Percentiles rank a stretch among this genome's conserved stretches.
phyloP scores from a whole-genome alignment of 495 filamentous ascomycete species.

The Aspergillus homomorphus region DNA sequence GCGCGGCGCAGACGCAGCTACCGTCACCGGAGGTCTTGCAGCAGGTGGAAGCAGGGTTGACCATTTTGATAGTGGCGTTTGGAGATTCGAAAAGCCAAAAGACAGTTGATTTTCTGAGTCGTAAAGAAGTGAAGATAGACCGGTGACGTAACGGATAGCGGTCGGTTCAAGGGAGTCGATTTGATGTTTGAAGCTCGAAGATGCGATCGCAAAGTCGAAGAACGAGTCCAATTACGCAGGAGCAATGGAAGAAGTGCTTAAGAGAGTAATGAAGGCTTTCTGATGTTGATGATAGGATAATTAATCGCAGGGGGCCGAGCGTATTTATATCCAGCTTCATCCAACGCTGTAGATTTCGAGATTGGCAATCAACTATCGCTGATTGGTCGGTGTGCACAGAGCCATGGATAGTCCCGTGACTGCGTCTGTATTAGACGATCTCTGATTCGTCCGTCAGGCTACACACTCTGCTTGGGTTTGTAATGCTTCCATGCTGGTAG shows the following conservation, averaged over 20 bases:
- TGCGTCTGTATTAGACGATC: not conserved
- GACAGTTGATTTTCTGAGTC: not conserved
- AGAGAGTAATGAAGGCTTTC: constrained; percentile 6
- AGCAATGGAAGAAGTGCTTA: not conserved
- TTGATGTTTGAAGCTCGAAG: not conserved
- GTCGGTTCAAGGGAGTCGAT: not conserved
- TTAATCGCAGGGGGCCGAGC: not conserved
- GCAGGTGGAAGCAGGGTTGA: constrained; percentile 57
- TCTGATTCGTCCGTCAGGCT: not conserved
- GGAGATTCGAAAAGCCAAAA: not conserved
- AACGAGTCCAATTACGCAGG: not conserved
- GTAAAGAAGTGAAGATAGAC: not conserved
- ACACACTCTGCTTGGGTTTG: not conserved
- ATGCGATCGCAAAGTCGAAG: not conserved
- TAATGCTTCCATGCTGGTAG: not conserved
- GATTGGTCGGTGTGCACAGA: constrained; percentile 20
- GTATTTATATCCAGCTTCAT: constrained; percentile 31
- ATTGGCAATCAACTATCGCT: constrained; percentile 28
- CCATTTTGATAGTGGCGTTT: constrained; percentile 39
- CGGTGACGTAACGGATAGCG: not conserved
- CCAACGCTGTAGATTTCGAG: constrained; percentile 11
- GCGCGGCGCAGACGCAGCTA: constrained; percentile 57
- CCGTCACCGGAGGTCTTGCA: constrained; percentile 54
- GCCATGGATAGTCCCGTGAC: constrained; percentile 15
- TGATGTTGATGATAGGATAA: not conserved